phyloP scores from a whole-genome alignment of 805 yeast species.

The Suhomyces tanzawaensis region DNA sequence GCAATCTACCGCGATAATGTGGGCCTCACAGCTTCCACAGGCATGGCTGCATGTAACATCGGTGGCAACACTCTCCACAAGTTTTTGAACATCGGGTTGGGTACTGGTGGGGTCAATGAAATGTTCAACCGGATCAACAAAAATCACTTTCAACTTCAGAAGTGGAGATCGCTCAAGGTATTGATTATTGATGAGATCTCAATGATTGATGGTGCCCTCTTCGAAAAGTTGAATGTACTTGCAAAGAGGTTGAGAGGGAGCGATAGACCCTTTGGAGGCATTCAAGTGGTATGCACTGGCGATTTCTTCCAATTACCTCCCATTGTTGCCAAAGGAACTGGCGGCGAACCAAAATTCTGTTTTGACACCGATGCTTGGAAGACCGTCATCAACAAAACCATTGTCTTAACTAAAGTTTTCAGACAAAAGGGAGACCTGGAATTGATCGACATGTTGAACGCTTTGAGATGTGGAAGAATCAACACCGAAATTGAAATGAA shows the following conservation, averaged over 20 bases:
- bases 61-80: conserved; percentile 88
- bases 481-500: conserved; percentile 44
- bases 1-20: conserved; percentile 46
- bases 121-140: conserved; percentile 49
- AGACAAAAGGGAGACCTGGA: conserved; percentile 81
- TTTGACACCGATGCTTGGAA: conserved; percentile 77
- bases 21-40: conserved; percentile 94
- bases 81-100: conserved; percentile 84
- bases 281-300: conserved; percentile 87
- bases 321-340: conserved; percentile 48
- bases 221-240: conserved; percentile 70
- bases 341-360: conserved; percentile 50
- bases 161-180: conserved; percentile 70
- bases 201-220: conserved; percentile 80
- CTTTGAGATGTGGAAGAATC: conserved; percentile 71
- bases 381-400: conserved; percentile 57
- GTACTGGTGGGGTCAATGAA: conserved; percentile 47
- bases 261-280: conserved; percentile 83
- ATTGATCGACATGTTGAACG: conserved; percentile 76
- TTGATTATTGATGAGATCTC: conserved; percentile 90
- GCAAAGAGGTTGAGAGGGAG: conserved; percentile 58
- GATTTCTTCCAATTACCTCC: conserved; percentile 97
- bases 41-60: conserved; percentile 90
- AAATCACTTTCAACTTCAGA: conserved; percentile 39
- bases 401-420: conserved; percentile 75